Base-by-base conservation (phyloP, 1,284 basidiomycete genomes). In the Sanghuangporus baumii region DNA sequence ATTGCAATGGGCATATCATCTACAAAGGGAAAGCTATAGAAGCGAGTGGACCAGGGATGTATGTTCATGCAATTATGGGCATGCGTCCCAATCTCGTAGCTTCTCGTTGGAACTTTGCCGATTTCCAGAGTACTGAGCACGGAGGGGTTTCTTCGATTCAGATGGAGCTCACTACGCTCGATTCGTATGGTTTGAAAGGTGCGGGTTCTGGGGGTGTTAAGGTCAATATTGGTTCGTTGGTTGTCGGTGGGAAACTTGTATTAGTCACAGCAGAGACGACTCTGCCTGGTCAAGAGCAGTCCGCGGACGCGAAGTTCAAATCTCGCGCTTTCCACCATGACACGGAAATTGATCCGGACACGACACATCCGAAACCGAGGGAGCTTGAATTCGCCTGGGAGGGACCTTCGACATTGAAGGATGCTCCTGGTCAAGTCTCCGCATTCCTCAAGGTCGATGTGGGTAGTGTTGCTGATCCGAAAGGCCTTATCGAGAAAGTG, bases 61-160 rank as follows among this genome's bases (percentile, higher is more conserved):
- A 98, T 72, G 84, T 97, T 23, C 93, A 97, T 74, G 96, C 97
- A 34, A 96, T 99, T 74, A 97, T 99, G 75, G 96, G 96, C 70
- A 98, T 99, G 94, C 86, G 95, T 9, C 94, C 96, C 60, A 94
- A 99, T 75, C 83, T 95, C 61, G 87, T 98, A 66, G 97, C 97
- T 3, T 80, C 93, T 16, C 80, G 88, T 23, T 99, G 97, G 97
- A 98, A 98, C 81, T 99, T 99, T 79, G 89, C 82, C 59, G 85
- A 93, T 77, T 99, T 99, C 82, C 80, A 91, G 76, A 85, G 86
- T 75, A 70, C 79, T 55, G 74, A 82, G 63, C 78, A 84, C 69
- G 91, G 86, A n/a, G 88, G 88, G 8, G 88, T 94, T 9, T 86
- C 91, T 59, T 91, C 94, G 16, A 81, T 97, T 61, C 90, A 94